phyloP scores from a whole-genome alignment of 805 yeast species.

The Millerozyma acaciae region DNA sequence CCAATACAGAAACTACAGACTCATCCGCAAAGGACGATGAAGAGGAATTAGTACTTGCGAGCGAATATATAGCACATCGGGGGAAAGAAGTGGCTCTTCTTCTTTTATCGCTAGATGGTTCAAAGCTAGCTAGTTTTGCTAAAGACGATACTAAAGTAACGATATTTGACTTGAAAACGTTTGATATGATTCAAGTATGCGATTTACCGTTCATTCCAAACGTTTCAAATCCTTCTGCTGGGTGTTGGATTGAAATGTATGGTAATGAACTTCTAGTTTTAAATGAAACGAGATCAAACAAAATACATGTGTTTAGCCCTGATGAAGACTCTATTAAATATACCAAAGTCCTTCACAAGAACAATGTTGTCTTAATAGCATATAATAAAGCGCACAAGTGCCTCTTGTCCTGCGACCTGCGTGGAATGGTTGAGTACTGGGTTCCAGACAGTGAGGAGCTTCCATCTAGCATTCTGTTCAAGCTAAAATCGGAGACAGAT shows the following conservation, averaged over 20 bases:
- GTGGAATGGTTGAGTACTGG: constrained; percentile 23
- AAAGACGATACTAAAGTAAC: constrained; percentile 13
- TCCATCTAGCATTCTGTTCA: constrained; percentile 18
- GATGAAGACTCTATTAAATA: constrained; percentile 10
- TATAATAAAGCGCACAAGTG: constrained; percentile 12
- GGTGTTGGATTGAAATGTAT: constrained; percentile 11
- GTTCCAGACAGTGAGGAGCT: constrained; percentile 6
- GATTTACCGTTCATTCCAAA: constrained; percentile 14
- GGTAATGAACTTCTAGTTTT: constrained; percentile 10
- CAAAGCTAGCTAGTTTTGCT: constrained; percentile 16
- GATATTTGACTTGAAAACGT: constrained; percentile 16
- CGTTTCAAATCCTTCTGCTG: constrained; percentile 6
- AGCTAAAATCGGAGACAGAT: constrained; percentile 37
- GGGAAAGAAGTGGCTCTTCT: constrained; percentile 12
- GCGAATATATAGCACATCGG: constrained; percentile 15
- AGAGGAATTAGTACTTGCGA: constrained; percentile 5
- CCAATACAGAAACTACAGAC: background rate
- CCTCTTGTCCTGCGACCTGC: constrained; percentile 17
- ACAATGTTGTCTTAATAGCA: constrained; percentile 8
- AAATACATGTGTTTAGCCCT: constrained; percentile 9
- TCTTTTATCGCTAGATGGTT: constrained; percentile 11
- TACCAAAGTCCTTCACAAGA: constrained; percentile 10
- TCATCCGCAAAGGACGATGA: constrained; percentile 3
- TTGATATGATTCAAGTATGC: constrained; percentile 20
- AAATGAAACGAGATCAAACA: constrained; percentile 9